Base-by-base conservation (phyloP, 2,329 filamentous ascomycete species). In the Tolypocladium tropicale region DNA sequence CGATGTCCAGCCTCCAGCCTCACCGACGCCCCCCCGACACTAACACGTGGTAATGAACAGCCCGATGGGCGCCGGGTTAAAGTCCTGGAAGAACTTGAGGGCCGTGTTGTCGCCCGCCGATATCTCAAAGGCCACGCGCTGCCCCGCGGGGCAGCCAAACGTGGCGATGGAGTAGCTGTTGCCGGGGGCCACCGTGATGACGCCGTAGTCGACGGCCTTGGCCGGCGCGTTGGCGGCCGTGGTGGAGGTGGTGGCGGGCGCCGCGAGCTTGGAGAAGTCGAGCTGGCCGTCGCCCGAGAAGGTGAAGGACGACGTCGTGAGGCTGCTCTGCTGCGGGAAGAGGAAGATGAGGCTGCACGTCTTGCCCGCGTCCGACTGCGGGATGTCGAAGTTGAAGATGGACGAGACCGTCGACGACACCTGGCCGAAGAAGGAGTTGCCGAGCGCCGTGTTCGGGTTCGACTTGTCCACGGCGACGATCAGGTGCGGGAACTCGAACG, bases 331-430 rank as follows among this genome's bases (percentile, higher is more conserved):
- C 55, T 60, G 68, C 12, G 86, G 85, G 70, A 88, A 80, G 49
- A 86, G 73, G 78, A 89, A 89, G 56, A 84, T 72, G 10, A 88
- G 72, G 55, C 76, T 79, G 72, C 85, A 89, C 7, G 72, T 80
- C 70, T 82, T 81, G 61, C 80, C 81, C 10, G 72, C 62, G 62
- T 82, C 76, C 6, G 70, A 68, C 4, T 68, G 59, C 1, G 80
- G 80, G 48, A 89, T 80, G 64, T 86, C 83, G 70, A 89, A 89
- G 73, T 86, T 86, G 78, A 85, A 88, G 64, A 88, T 78, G 14
- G 79, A 78, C 11, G 79, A 80, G 52, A 80, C 68, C 55, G 72
- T 74, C 21, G 74, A 68, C 14, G 78, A 79, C 39, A 86, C 73
- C 12, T 77, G 76, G 54, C 82, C 84, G 60, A 80, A 78, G 70